These are phyloP conservation scores for Lodderomyces margitis DNA, from an alignment of 1,139 yeast genomes.

Conservation along the genomic window DNA sequence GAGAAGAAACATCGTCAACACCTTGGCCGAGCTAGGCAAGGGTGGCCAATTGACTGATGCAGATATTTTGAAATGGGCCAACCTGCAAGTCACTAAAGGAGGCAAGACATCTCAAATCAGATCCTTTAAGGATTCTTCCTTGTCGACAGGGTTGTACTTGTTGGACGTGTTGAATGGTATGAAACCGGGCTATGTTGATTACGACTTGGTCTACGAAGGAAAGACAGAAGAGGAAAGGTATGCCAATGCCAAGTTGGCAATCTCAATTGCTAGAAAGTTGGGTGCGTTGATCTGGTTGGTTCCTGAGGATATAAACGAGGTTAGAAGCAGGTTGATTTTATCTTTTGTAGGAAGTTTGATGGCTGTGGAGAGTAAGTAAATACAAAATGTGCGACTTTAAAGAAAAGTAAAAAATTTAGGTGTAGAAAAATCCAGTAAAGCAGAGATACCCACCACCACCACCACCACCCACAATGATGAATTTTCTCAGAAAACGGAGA, in stretches of 20 bases:
- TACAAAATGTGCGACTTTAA: neutral
- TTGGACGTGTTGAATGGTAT: slow-evolving; percentile 89
- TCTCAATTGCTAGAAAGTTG: slow-evolving; percentile 94
- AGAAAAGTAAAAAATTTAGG: no score
- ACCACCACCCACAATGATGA: no score
- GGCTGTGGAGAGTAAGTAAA: slow-evolving; percentile 37
- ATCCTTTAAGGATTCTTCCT: slow-evolving; percentile 78
- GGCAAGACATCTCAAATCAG: slow-evolving; percentile 53
- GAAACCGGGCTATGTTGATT: slow-evolving; percentile 97
- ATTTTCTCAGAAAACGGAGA: slow-evolving; percentile 40
- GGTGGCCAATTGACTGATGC: slow-evolving; percentile 68
- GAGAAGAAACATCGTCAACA: slow-evolving; percentile 90
- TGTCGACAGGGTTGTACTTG: slow-evolving; percentile 76
- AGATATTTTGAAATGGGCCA: slow-evolving; percentile 94
- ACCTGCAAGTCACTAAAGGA: slow-evolving; percentile 81
- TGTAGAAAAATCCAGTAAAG: no score
- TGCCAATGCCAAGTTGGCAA: slow-evolving; percentile 94
- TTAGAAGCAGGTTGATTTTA: slow-evolving; percentile 86
- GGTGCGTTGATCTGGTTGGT: slow-evolving; percentile 98
- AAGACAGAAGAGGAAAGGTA: slow-evolving; percentile 73
- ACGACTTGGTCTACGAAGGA: slow-evolving; percentile 82
- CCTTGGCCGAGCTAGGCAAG: slow-evolving; percentile 68
- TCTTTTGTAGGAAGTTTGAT: slow-evolving; percentile 95
- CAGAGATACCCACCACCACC: no score
- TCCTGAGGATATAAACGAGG: slow-evolving; percentile 98